Evolutionary conservation across 2,329 filamentous ascomycete genomes (phyloP), one percentile per base, ranked within the genome.

Genomic region (Penicillium sp.): DNA sequence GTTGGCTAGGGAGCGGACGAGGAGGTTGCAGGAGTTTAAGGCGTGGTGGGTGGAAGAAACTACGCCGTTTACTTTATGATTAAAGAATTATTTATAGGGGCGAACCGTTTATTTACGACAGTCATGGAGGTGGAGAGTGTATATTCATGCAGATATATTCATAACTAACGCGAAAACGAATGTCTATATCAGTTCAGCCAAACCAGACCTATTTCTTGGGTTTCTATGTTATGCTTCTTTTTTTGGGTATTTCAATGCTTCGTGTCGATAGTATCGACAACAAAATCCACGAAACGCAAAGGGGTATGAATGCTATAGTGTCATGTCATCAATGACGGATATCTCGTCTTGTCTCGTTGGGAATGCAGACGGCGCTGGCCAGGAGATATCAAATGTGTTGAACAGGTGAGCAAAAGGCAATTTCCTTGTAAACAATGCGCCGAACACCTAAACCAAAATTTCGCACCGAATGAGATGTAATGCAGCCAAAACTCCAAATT

Each of bases 41-140:
- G 62, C 66, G 2, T 84, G 81, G 81, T 84, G 81, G 82, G 70
- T 77, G 35, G 78, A 81, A 46, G 81, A 83, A 64, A 72, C 68
- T 49, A 51, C 47, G n/a, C 38, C 47, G 16, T 52, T 46, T 42
- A 38, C 28, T 47, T 20, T 18, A 20, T 56, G 26, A 46, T 2
- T 20, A 28, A 26, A 33, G 6, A 38, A 23, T 9, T 35, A 16
- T 16, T 14, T 14, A n/a, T n/a, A n/a, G n/a, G n/a, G n/a, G n/a
- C n/a, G n/a, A n/a, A n/a, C n/a, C 12, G 8, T 35, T 14, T 3
- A 9, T 14, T 11, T 28, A 28, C 26, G 4, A 35, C 14, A 35
- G 4, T 8, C 30, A 35, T 5, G 8, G 16, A 14, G 16, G 45
- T n/a, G 21, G 16, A 14, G 16, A 26, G 42, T 52, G 26, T 46